Evolutionary conservation across 306 rosid species (phyloP), one percentile per base, ranked within the genome.

Genomic region (Medicago lupulina): DNA sequence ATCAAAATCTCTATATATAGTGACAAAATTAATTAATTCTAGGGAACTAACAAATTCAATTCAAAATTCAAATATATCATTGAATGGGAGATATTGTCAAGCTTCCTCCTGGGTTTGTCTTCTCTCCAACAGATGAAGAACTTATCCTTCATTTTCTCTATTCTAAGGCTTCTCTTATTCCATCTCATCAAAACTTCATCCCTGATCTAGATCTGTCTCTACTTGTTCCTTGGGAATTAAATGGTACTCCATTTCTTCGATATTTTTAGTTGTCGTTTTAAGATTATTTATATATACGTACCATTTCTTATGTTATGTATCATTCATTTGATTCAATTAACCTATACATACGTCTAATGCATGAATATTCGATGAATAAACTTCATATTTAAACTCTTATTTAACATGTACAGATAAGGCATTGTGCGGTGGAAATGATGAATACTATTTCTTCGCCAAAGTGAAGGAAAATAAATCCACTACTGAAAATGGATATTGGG

Each of bases 101-200:
- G 19, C 89, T 86, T 74, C 89, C 87, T 53, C 89, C 89, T 70
- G 89, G 89, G 9, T 86, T 86, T 61, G 17, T 59, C n/a, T 86
- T 86, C 83, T 78, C 85, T 31, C 89, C 89, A 62, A 74, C 85
- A 5, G 89, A 86, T 67, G 82, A 83, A 81, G 89, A 86, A 71
- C 85, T 86, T 13, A 47, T 86, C 44, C 82, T 86, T 78, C 87
- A 86, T 40, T 86, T 80, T 77, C 89, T 86, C 73, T 60, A 57
- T 75, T 71, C 9, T 8, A 86, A 76, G 78, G 77, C 85, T 49
- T 83, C 81, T 70, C 81, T 74, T 75, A 60, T 60, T 5, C 79
- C 87, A 15, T 80, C 58, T 47, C 75, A 80, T 38, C 77, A 85
- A 64, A 78, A 86, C 78, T 73, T 86, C 78, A 86, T 86, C 72